Base-by-base conservation (phyloP, 495 filamentous ascomycete species). In the Poronia punctata region DNA sequence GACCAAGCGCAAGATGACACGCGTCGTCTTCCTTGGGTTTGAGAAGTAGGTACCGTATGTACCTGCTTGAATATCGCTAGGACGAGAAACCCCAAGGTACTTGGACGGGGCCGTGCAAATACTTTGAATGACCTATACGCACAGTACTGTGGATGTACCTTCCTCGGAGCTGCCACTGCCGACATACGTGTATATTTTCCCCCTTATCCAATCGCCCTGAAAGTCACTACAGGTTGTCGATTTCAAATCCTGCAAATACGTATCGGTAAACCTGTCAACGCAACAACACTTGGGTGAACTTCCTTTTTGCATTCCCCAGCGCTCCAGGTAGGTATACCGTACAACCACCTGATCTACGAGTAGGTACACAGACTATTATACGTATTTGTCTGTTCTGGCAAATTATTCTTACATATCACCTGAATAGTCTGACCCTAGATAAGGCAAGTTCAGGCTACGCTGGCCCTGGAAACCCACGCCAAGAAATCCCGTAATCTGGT, bases 401-500 rank as follows among this genome's bases (percentile, higher is more conserved):
- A n/a, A n/a, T n/a, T n/a, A n/a, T n/a, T n/a, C n/a, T n/a, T n/a
- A n/a, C n/a, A n/a, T n/a, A n/a, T n/a, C n/a, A n/a, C n/a, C n/a
- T n/a, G n/a, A n/a, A n/a, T n/a, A n/a, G n/a, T n/a, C n/a, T n/a
- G n/a, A n/a, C n/a, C n/a, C n/a, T n/a, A n/a, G n/a, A n/a, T n/a
- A n/a, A n/a, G n/a, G n/a, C n/a, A n/a, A n/a, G n/a, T n/a, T n/a
- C n/a, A n/a, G n/a, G n/a, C n/a, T n/a, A n/a, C n/a, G n/a, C n/a
- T n/a, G n/a, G n/a, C n/a, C n/a, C n/a, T n/a, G n/a, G n/a, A 40
- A 40, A 29, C 18, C 21, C 17, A n/a, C 26, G 38, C 38, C 38
- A 41, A 41, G 38, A 41, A 25, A 41, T 30, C 38, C 38, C 38
- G 38, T 41, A 41, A 41, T 29, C 38, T 34, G 38, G 38, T 18